Evolutionary conservation across 441 rosid genomes (phyloP).

Genomic region (Populus hybrid): DNA sequence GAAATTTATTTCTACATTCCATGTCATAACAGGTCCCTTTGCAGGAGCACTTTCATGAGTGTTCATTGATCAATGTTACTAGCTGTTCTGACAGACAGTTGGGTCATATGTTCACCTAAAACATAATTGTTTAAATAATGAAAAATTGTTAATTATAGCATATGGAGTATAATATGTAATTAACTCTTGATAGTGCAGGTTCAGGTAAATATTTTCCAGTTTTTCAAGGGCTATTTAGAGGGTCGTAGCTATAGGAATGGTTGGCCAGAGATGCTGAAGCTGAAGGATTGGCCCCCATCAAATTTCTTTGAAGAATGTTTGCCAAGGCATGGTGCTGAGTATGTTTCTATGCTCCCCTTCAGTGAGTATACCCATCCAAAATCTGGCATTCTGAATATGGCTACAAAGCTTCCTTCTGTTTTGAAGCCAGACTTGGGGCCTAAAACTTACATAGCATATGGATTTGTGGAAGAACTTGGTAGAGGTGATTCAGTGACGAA

Average conservation of each 20-base stretch:
- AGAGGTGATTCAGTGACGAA: conserved; percentile 94
- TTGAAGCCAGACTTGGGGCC: conserved; percentile 93
- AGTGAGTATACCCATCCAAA: conserved; percentile 71
- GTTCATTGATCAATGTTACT: neutral
- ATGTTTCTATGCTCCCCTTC: conserved; percentile 62
- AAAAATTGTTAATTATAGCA: neutral
- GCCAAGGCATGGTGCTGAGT: conserved; percentile 78
- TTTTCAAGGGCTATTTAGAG: conserved; percentile 58
- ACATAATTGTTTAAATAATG: neutral
- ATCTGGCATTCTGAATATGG: conserved; percentile 63
- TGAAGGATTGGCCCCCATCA: conserved; percentile 91
- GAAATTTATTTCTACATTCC: neutral
- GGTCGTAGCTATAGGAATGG: conserved; percentile 37
- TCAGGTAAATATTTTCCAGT: conserved; percentile 48
- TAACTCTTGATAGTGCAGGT: conserved; percentile 32
- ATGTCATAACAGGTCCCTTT: no score
- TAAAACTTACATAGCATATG: conserved; percentile 84
- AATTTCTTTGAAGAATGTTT: conserved; percentile 53
- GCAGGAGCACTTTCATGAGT: neutral
- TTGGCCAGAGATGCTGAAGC: conserved; percentile 74
- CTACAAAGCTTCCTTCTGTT: conserved; percentile 44
- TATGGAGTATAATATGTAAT: neutral
- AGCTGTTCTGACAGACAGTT: neutral
- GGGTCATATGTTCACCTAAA: neutral
- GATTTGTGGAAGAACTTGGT: conserved; percentile 68